Conservation (phyloP, 371 early-diverging fungal species). For the Polyrhizophydium stewartii region DNA sequence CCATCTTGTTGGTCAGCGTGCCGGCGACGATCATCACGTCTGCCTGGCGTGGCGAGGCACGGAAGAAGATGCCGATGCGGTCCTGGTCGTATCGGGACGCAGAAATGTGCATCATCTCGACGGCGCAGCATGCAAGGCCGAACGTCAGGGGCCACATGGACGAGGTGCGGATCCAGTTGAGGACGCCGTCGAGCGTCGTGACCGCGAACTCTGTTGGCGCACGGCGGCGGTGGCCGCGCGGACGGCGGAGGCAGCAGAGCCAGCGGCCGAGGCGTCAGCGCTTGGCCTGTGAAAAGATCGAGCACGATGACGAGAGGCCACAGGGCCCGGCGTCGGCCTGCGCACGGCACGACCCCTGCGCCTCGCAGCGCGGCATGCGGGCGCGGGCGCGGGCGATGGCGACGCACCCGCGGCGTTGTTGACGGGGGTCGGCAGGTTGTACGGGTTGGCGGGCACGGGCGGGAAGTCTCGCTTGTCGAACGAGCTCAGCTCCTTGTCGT, state of each 20-base stretch:
- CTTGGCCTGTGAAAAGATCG: background rate
- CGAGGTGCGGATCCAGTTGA: constrained; percentile 88
- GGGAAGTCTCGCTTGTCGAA: constrained; percentile 27
- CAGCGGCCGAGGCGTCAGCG: background rate
- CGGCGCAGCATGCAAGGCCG: constrained; percentile 97
- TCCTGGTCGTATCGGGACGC: constrained; percentile 97
- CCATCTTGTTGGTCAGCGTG: constrained; percentile 97
- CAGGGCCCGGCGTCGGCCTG: background rate
- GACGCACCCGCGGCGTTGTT: constrained; percentile 41
- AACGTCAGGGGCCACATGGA: constrained; percentile 98
- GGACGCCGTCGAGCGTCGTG: constrained; percentile 68
- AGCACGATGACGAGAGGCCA: background rate
- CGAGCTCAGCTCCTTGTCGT: constrained; percentile 18
- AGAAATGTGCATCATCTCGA: constrained; percentile 91
- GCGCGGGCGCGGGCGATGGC: background rate
- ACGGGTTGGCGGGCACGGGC: constrained; percentile 38
- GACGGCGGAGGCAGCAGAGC: too few relatives aligned
- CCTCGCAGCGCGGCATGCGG: too few relatives aligned
- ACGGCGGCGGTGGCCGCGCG: background rate
- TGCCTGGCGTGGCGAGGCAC: constrained; percentile 96
- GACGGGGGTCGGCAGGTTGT: constrained; percentile 36
- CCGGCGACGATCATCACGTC: constrained; percentile 99
- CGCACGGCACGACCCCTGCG: background rate
- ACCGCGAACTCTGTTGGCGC: constrained; percentile 30
- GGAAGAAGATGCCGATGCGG: constrained; percentile 93